Percentiles rank a stretch among this genome's conserved stretches.
phyloP scores from a whole-genome alignment of 1,284 basidiomycete species.

The Caloboletus firmus region DNA sequence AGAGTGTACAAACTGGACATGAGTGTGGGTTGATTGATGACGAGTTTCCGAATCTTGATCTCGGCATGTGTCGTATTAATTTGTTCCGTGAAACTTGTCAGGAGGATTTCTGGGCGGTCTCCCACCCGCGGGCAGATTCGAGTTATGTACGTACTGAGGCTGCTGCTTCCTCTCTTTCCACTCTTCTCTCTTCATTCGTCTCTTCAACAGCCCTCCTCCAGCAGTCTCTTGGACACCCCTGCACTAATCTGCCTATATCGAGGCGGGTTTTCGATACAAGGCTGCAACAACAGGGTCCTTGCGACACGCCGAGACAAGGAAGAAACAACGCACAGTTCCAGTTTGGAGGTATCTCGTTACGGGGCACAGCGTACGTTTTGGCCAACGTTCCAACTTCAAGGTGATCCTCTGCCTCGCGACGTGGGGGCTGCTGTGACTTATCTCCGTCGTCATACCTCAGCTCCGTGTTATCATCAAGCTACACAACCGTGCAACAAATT shows the following conservation, averaged over 20 bases:
- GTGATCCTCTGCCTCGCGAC: constrained; percentile 4
- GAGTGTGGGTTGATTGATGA: neutral
- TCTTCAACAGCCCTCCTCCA: neutral
- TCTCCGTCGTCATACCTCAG: constrained; percentile 23
- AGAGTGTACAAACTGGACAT: neutral
- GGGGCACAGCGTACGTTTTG: constrained; percentile 3
- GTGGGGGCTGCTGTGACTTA: constrained; percentile 17
- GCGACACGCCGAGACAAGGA: constrained; percentile 25
- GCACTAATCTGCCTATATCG: constrained; percentile 4
- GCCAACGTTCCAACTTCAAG: neutral
- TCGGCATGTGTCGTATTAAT: constrained; percentile 12
- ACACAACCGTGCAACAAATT: constrained; percentile 1
- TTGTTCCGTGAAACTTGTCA: constrained; percentile 20
- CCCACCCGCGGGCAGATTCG: constrained; percentile 10
- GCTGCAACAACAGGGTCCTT: constrained; percentile 5
- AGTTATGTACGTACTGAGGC: constrained; percentile 10
- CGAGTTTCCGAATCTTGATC: neutral
- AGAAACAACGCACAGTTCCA: constrained; percentile 11
- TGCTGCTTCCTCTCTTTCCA: neutral
- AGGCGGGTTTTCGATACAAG: constrained; percentile 7
- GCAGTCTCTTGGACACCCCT: neutral
- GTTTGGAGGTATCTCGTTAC: constrained; percentile 16
- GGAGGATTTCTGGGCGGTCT: constrained; percentile 16
- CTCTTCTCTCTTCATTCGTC: neutral
- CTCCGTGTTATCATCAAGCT: constrained; percentile 17